Percentiles rank a stretch among this genome's conserved stretches.
phyloP scores from a whole-genome alignment of 1,284 basidiomycete species.

The Anthracocystis setariae region DNA sequence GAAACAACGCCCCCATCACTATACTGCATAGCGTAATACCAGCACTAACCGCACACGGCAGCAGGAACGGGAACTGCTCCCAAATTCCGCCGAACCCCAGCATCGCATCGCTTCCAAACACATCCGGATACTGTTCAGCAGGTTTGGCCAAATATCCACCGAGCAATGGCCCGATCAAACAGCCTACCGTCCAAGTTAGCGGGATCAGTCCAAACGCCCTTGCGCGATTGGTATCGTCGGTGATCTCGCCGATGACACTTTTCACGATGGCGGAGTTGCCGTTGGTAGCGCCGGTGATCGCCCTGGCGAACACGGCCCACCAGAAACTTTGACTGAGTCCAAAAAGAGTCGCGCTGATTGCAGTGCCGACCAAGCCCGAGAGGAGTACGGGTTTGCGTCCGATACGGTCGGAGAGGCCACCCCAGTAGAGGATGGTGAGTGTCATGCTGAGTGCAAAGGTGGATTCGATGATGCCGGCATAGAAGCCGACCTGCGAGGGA shows the following conservation, averaged over 20 bases:
- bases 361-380: constrained; percentile 65
- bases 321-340: constrained; percentile 64
- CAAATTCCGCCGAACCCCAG: constrained; percentile 35
- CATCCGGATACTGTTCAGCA: constrained; percentile 26
- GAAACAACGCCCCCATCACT: constrained; percentile 55
- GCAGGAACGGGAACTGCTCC: constrained; percentile 44
- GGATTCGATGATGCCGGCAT: constrained; percentile 73
- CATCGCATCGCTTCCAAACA: constrained; percentile 19
- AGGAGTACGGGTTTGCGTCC: constrained; percentile 69
- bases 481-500: constrained; percentile 67
- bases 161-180: constrained; percentile 51
- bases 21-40: constrained; percentile 58
- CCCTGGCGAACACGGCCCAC: constrained; percentile 59
- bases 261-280: constrained; percentile 55
- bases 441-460: constrained; percentile 68
- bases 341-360: constrained; percentile 65
- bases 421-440: constrained; percentile 69
- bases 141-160: constrained; percentile 62
- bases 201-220: constrained; percentile 53
- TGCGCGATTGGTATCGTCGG: constrained; percentile 50
- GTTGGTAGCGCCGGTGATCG: constrained; percentile 48
- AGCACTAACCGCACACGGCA: constrained; percentile 57
- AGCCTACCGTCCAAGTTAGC: constrained; percentile 43
- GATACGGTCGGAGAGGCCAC: constrained; percentile 65
- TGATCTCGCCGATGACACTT: constrained; percentile 53